Base-by-base conservation (phyloP, 2,329 filamentous ascomycete species). In the Chrysosporium keratinophilum region DNA sequence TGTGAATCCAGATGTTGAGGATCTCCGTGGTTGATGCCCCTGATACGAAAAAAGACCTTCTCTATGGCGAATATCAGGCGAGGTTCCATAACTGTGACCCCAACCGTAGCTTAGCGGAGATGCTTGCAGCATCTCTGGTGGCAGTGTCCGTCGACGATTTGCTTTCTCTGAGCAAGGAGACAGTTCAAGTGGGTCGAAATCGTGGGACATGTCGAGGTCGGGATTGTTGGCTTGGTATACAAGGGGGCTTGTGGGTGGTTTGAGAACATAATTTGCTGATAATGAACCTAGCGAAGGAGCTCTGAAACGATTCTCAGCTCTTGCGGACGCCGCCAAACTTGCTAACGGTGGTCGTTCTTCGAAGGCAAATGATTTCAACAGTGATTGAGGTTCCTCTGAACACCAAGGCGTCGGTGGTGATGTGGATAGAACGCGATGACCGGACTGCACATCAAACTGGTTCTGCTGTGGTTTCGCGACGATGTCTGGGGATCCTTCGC, bases 191-290 rank as follows among this genome's bases (percentile, higher is more conserved):
- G 71, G 69, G 53, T 78, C 74, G 52, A 77, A 68, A 17, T 74
- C 74, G 58, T 78, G 74, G 1, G 80, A 75, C 46, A 85, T 74
- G 55, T 88, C 83, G 19, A 85, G 65, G 60, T 93, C 88, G 5
- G 88, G 84, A 60, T 90, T 93, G 70, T 84, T 94, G 63, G 88
- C 82, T 41, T 89, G 88, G 63, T 96, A 84, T 0, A 94, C 90
- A 10, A 98, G 75, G 12, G 93, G 93, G 63, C 90, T 97, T 1
- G 93, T 97, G 0, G 93, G 91, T 1, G 87, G 81, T 69, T 91
- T 85, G 57, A 95, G 85, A 33, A 86, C 78, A 67, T 95, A 96
- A 61, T 82, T 89, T 1, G 83, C 85, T 0, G 86, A 84, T 12
- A 87, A 76, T 1, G 88, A 88, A 2, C 83, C 84, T 9, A 85